Evolutionary conservation across 805 yeast genomes (phyloP), one percentile per base, ranked within the genome.

Genomic region (Limtongia smithiae): DNA sequence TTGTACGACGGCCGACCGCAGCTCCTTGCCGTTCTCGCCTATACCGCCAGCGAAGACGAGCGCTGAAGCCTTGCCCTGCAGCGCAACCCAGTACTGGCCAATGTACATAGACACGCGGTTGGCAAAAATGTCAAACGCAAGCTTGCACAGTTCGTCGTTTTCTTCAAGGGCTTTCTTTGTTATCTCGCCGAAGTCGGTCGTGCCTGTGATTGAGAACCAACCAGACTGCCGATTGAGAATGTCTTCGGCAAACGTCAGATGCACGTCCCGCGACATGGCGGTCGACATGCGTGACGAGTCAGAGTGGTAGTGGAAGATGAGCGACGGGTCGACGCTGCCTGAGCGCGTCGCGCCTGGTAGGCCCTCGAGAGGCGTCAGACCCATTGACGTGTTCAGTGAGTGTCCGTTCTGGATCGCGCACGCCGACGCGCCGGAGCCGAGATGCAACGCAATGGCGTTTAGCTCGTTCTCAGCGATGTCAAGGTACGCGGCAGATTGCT

Each of bases 301-400:
- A 1, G 51, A 30, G 24, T 41, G 50, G 27, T 48, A 49, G 30
- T 55, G 59, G 51, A 55, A 55, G 20, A 54, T 48, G 7, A 54
- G 45, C 18, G 58, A 52, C 2, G 59, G 59, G 21, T 55, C 59
- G 21, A 55, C 32, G 15, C 48, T 40, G n/a, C 59, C 59, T n/a
- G 58, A 54, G 12, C 59, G 34, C 11, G 59, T 55, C 8, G 58
- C 59, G 4, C 59, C 59, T n/a, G 59, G 59, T 14, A 55, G 55
- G 3, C 59, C 59, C 20, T 55, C 59, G 3, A 55, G 58, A 4
- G 59, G 59, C 5, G 59, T 55, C 11, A 55, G 51, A 12, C 59
- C 59, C 59, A 55, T 55, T n/a, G 59, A 51, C 14, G 59, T 55
- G 31, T 55, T 49, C 20, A 55, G 17, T 3, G 59, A 55, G 28